These are phyloP conservation scores for Voacanga thouarsii DNA, from an alignment of 257 asterid genomes.

Conservation along the genomic window DNA sequence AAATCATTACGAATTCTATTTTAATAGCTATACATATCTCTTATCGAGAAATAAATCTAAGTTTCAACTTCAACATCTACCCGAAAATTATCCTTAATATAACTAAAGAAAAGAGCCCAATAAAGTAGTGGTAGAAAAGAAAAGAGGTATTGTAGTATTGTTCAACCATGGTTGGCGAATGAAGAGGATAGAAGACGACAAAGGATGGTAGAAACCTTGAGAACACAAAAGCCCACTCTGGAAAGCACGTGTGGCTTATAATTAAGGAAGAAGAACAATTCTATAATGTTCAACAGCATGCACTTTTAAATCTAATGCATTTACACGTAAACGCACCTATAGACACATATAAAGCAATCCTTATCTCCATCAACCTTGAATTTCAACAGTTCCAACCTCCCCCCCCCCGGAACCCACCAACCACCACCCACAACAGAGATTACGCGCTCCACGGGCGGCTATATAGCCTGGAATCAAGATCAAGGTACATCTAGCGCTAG, in stretches of 20 bases:
- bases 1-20: too few species aligned
- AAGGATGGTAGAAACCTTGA: not conserved
- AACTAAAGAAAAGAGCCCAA: too few species aligned
- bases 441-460: not conserved
- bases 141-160: not conserved
- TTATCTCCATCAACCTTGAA: not conserved
- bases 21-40: too few species aligned
- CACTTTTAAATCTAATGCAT: not conserved
- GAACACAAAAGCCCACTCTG: not conserved
- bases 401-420: too few species aligned
- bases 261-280: not conserved
- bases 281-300: not conserved
- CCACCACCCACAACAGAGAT: too few species aligned
- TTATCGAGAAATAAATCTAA: too few species aligned
- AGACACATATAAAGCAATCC: not conserved
- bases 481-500: too few species aligned
- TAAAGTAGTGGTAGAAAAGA: not conserved
- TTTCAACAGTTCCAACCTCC: too few species aligned
- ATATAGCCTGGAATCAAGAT: not conserved
- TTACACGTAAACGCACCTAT: too few species aligned
- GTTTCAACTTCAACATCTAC: too few species aligned
- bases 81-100: too few species aligned
- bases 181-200: not conserved
- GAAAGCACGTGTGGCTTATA: conserved; percentile 1
- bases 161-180: not conserved